Base-by-base conservation (phyloP, 352 stramenopile species). In the Elongisporangium prolatum region DNA sequence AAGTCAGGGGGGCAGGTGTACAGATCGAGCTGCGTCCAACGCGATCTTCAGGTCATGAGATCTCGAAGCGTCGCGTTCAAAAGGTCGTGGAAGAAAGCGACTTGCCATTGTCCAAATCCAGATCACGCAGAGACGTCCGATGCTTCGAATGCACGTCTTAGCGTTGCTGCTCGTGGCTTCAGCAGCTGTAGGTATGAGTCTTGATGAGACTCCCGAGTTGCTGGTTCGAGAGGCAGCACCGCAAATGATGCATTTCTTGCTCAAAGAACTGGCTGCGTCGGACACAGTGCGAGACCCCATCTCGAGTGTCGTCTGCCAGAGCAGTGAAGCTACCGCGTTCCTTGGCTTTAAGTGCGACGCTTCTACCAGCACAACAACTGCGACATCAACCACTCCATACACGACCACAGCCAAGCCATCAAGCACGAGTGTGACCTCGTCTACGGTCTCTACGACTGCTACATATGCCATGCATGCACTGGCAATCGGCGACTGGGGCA, bases 401-500 rank as follows among this genome's bases (percentile, higher is more conserved):
- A 8, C 60, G 21, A 53, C 24, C 40, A 57, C 37, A n/a, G 50
- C 37, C 3, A 40, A 50, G 1, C 40, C 59, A 24, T 21, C 65
- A 52, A 71, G 38, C 21, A 60, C 61, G 10, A 44, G 47, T 28
- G 57, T 59, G 0, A 52, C 50, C 16, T 61, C 59, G 6, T 34
- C 63, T 3, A 40, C 28, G 28, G 58, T 87, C 9, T 77, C 75
- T 21, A 57, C 61, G 9, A 64, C 40, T 0, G 75, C 64, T 10
- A 86, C 69, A 9, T 88, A 86, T 51, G 50, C 71, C 47, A 60
- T 88, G 37, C 75, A 88, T 47, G 75, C 74, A n/a, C 67, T 91
- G 47, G 78, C 80, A 13, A 89, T 91, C 50, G 80, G 80, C 14
- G 80, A 89, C 66, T 89, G 80, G 78, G 80, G 78, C 1, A 68